These are phyloP conservation scores for Spathaspora boniae DNA, from an alignment of 805 yeast genomes.

Conservation along the genomic window DNA sequence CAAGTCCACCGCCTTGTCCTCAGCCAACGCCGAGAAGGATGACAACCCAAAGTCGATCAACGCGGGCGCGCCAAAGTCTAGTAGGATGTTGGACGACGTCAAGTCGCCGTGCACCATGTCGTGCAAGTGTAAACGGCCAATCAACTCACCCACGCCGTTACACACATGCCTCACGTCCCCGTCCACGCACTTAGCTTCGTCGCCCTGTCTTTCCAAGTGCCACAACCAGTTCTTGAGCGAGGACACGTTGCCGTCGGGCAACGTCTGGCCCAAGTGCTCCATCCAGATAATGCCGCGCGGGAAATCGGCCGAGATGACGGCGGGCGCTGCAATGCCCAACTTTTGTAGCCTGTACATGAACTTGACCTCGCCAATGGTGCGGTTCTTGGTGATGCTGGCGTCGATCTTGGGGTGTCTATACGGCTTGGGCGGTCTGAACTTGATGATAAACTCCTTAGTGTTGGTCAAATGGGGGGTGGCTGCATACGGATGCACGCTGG, in stretches of 20 bases:
- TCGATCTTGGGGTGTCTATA: slow-evolving; percentile 87
- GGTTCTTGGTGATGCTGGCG: slow-evolving; percentile 64
- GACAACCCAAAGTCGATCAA: slow-evolving; percentile 92
- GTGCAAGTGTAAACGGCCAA: slow-evolving; percentile 68
- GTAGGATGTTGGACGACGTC: slow-evolving; percentile 82
- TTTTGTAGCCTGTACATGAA: slow-evolving; percentile 54
- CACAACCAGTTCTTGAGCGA: slow-evolving; percentile 74
- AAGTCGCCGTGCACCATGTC: slow-evolving; percentile 92
- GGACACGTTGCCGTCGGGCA: slow-evolving; percentile 52
- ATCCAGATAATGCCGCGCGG: slow-evolving; percentile 82
- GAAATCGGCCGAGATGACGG: slow-evolving; percentile 71
- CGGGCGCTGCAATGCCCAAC: slow-evolving; percentile 67
- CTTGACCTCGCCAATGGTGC: slow-evolving; percentile 85
- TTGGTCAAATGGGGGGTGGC: slow-evolving; percentile 21
- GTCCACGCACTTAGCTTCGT: slow-evolving; percentile 19
- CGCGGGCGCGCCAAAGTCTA: slow-evolving; percentile 45
- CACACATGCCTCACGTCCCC: slow-evolving; percentile 44
- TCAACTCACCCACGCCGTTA: slow-evolving; percentile 56
- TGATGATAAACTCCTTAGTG: slow-evolving; percentile 53
- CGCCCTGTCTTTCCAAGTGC: slow-evolving; percentile 43
- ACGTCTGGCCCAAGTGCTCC: slow-evolving; percentile 64
- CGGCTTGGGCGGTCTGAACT: slow-evolving; percentile 85
- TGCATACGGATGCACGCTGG: slow-evolving; percentile 65
- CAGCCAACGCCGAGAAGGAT: slow-evolving; percentile 68
- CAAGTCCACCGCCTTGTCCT: slow-evolving; percentile 95